These are phyloP conservation scores for Fusarium avenaceum DNA, from an alignment of 2,329 filamentous ascomycete species.

Conservation along the genomic window DNA sequence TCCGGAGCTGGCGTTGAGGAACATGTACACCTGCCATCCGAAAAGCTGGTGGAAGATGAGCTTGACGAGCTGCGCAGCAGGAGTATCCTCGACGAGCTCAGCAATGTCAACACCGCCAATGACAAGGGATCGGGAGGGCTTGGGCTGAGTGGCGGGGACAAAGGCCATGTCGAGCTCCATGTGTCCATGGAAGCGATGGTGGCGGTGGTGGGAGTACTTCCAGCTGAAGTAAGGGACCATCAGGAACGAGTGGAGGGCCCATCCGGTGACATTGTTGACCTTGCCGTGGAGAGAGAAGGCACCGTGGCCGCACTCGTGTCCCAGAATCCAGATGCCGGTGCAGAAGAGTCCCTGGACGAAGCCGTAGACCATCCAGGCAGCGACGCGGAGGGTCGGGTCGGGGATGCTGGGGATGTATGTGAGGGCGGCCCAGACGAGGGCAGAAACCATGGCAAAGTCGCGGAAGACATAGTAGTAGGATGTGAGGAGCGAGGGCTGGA, in stretches of 20 bases:
- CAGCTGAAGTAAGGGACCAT: slow-evolving; percentile 80
- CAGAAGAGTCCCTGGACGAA: slow-evolving; percentile 75
- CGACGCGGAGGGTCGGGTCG: slow-evolving; percentile 58
- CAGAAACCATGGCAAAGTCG: slow-evolving; percentile 64
- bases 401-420: slow-evolving; percentile 67
- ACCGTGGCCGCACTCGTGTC: slow-evolving; percentile 78
- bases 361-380: slow-evolving; percentile 70
- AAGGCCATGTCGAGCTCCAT: slow-evolving; percentile 77
- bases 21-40: slow-evolving; percentile 74
- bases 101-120: slow-evolving; percentile 59
- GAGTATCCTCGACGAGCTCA: slow-evolving; percentile 74
- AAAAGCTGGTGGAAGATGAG: slow-evolving; percentile 73
- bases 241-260: slow-evolving; percentile 74
- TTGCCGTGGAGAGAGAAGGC: slow-evolving; percentile 70
- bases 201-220: slow-evolving; percentile 77
- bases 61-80: slow-evolving; percentile 66
- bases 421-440: slow-evolving; percentile 64
- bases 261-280: slow-evolving; percentile 74
- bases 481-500: slow-evolving; percentile 65
- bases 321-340: slow-evolving; percentile 78
- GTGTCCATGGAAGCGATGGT: slow-evolving; percentile 77
- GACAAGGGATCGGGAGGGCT: slow-evolving; percentile 53
- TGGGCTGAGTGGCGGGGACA: slow-evolving; percentile 64
- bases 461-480: slow-evolving; percentile 70
- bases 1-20: slow-evolving; percentile 69